Evolutionary conservation across 768 basidiomycete species (phyloP), one percentile per base, ranked within the genome.

Genomic region (Mycena maculata): DNA sequence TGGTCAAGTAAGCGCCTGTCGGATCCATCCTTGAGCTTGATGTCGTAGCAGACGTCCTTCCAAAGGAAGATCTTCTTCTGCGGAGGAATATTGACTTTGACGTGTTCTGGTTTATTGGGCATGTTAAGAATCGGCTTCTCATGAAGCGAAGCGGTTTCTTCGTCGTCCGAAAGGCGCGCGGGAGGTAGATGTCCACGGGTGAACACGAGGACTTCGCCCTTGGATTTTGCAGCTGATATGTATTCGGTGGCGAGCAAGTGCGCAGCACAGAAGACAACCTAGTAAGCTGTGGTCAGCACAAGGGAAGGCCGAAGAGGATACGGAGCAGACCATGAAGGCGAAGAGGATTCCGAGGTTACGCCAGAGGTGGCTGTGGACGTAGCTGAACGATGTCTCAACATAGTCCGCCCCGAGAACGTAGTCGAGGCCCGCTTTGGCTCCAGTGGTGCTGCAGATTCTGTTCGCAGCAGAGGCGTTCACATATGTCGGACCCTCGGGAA

Each of bases 331-430:
- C 45, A 78, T 79, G 73, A 86, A 88, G 1, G 69, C 78, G 44
- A 85, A 63, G 20, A 86, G 71, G 68, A 88, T 84, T 13, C 87
- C 87, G 9, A 76, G 60, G 59, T 81, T 83, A 67, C 82, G 74
- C 81, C 80, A 81, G 13, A 80, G 62, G 61, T 79, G 61, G 0
- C 71, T 72, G 65, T 71, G 65, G 2, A 41, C 33, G 57, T 77
- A 80, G 27, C 72, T 69, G 63, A 66, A 80, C 16, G 73, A 75
- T 70, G 81, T 11, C 58, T 70, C 0, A 63, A 82, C 73, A 71
- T 85, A 89, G 2, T 67, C 72, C 15, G 79, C 76, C 8, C 88
- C 87, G 2, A 76, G 64, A 36, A 88, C 85, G 25, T 73, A 70
- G 63, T 72, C 72, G 15, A 76, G 69, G 7, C 85, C 86, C 4